Base-by-base conservation (phyloP, 352 stramenopile species). In the Globisporangium orthogonon region DNA sequence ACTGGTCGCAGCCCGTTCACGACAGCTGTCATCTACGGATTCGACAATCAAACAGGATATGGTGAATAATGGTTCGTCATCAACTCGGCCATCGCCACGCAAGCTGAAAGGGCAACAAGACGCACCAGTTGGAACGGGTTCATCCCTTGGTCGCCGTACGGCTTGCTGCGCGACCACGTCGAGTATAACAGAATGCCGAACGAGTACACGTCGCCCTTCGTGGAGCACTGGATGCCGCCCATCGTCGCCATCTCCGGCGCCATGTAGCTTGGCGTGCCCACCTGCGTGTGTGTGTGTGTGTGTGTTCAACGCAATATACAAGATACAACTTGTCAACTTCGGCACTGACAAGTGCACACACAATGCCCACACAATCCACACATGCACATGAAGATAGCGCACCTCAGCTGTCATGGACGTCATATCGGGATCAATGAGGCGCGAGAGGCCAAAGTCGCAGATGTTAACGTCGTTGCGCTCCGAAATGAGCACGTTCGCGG, bases 401-500 rank as follows among this genome's bases (percentile, higher is more conserved):
- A 79, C 71, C 63, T 94, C 84, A 33, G 84, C 84, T 3, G 84
- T 94, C 84, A 94, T 94, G 5, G 80, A 87, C 9, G 81, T 94
- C 47, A 82, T 86, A 43, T 94, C 84, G 1, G 83, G 80, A 52
- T 94, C 84, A 45, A 94, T 92, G 43, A 94, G 70, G 10, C 84
- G 63, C 31, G 84, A 96, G 23, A 98, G 82, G 2, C 94, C 94
- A 73, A 98, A 97, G 69, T 98, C 91, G 58, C 92, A 97, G 51
- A 98, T 90, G 61, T 97, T 98, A 30, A 98, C 72, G 50, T 96
- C 80, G 50, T 95, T 87, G 39, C 74, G 89, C 43, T 92, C 84
- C 46, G 91, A 89, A 55, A 98, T 94, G 29, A 96, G 62, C 50
- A 96, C 82, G 65, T 96, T 96, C 33, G 83, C 82, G 1, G 86